Evolutionary conservation across 257 asterid species (phyloP), one percentile per base, ranked within the genome.

Genomic region (Oldenlandia corymbosa): DNA sequence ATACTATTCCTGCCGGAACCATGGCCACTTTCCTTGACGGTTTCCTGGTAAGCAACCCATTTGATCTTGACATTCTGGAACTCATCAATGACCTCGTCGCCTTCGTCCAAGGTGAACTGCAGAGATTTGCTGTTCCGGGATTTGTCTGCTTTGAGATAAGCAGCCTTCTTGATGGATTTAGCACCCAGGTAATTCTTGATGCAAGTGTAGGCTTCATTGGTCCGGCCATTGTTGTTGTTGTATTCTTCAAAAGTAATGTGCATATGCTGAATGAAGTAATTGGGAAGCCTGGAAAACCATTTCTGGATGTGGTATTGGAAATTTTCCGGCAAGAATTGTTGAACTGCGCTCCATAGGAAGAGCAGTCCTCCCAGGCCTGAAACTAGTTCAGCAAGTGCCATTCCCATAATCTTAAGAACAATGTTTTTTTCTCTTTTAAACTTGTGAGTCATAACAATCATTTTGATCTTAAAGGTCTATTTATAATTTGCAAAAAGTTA

Each of bases 181-280:
- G 60, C 52, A 13, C 71, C 64, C 2, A 69, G 76, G 67, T 75
- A 75, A 39, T 58, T 42, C 13, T 51, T 72, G 17, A 73, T 73
- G 54, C n/a, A 60, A n/a, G 23, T 6, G 21, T 70, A 54, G 36
- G 69, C 69, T 34, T 70, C 67, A 26, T 65, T 63, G 13, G 17
- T 48, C 7, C 21, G 27, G 14, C 62, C 66, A 0, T n/a, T n/a
- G n/a, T 68, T 34, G 5, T n/a, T 21, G n/a, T n/a, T n/a, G 53
- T 60, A 72, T 46, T 72, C 77, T 3, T 27, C 31, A 14, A 60
- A 53, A 0, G 21, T 49, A 5, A 71, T 71, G n/a, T 47, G 23
- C 20, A 71, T 39, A 42, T 64, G 64, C 1, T 68, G 77, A 57
- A n/a, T n/a, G 60, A 36, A 23, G 63, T 39, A n/a, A n/a, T n/a